A percentile compares a stretch with the other conserved stretches of the same genome.
phyloP scores from a whole-genome alignment of 1,284 basidiomycete species.

The Heterobasidion irregulare region DNA sequence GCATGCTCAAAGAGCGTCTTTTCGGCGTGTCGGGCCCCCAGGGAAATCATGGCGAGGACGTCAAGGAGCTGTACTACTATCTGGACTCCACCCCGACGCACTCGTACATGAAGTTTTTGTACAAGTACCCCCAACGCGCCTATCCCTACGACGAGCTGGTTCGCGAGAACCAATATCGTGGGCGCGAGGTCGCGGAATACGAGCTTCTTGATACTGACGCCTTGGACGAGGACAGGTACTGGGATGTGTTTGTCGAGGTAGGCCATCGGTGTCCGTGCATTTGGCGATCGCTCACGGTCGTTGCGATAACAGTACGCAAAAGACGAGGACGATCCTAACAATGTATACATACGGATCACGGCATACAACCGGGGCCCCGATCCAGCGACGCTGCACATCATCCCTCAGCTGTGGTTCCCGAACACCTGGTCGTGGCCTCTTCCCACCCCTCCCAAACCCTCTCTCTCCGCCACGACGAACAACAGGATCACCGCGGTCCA shows the following conservation, averaged over 20 bases:
- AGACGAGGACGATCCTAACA: conserved; percentile 87
- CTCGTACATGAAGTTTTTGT: conserved; percentile 98
- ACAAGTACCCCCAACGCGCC: conserved; percentile 92
- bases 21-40: conserved; percentile 95
- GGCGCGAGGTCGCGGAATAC: conserved; percentile 84
- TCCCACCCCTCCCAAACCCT: conserved; percentile 75
- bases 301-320: conserved; percentile 77
- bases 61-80: conserved; percentile 98
- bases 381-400: conserved; percentile 88
- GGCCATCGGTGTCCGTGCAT: conserved; percentile 14
- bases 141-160: conserved; percentile 95
- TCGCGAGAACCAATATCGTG: conserved; percentile 74
- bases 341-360: conserved; percentile 89
- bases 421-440: conserved; percentile 97
- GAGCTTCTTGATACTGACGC: conserved; percentile 91
- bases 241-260: conserved; percentile 96
- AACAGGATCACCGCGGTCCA: conserved; percentile 71
- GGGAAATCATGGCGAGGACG: conserved; percentile 98
- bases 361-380: conserved; percentile 96
- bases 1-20: conserved; percentile 92
- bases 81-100: conserved; percentile 97
- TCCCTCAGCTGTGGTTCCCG: conserved; percentile 95
- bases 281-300: conserved; percentile 10
- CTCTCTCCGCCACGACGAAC: conserved; percentile 51
- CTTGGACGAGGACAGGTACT: conserved; percentile 92